phyloP scores from a whole-genome alignment of 2,329 filamentous ascomycete species.

The Massarina eburnea region DNA sequence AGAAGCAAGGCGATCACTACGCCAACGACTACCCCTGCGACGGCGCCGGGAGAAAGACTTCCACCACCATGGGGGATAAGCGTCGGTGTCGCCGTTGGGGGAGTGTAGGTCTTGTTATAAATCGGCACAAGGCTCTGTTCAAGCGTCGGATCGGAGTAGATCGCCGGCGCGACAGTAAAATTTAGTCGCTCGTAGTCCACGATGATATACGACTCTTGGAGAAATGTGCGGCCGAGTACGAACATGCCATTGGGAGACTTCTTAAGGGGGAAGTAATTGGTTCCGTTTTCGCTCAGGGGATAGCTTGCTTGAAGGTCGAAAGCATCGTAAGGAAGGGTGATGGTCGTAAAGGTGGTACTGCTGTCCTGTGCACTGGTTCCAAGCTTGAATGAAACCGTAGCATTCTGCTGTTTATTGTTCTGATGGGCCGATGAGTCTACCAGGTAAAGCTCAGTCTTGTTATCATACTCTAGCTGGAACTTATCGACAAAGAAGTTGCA shows the following conservation, averaged over 20 bases:
- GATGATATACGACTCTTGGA: slow-evolving; percentile 42
- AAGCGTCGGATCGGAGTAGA: slow-evolving; percentile 23
- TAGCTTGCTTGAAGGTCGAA: slow-evolving; percentile 22
- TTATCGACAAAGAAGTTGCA: slow-evolving; percentile 40
- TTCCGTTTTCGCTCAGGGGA: slow-evolving; percentile 12
- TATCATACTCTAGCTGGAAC: slow-evolving; percentile 42
- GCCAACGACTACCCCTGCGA: slow-evolving; percentile 39
- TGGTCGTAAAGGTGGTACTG: slow-evolving; percentile 15
- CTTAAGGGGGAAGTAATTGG: slow-evolving; percentile 36
- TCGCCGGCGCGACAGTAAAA: slow-evolving; percentile 35
- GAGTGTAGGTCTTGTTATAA: slow-evolving; percentile 18
- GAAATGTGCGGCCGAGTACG: slow-evolving; percentile 38
- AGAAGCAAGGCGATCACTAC: slow-evolving; percentile 29
- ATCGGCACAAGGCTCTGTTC: slow-evolving; percentile 24
- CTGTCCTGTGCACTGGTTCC: slow-evolving; percentile 7
- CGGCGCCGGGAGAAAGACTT: slow-evolving; percentile 29
- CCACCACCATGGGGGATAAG: slow-evolving; percentile 8
- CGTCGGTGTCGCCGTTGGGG: slow-evolving; percentile 3
- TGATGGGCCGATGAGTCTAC: slow-evolving; percentile 30
- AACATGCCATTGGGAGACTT: slow-evolving; percentile 23
- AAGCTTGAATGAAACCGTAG: slow-evolving; percentile 30
- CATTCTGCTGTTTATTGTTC: slow-evolving; percentile 26
- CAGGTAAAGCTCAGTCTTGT: slow-evolving; percentile 34
- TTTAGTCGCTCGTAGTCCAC: slow-evolving; percentile 41
- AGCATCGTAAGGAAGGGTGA: slow-evolving; percentile 32